These are phyloP conservation scores for Westerdykella sp. DNA, from an alignment of 2,329 filamentous ascomycete genomes.

Conservation along the genomic window DNA sequence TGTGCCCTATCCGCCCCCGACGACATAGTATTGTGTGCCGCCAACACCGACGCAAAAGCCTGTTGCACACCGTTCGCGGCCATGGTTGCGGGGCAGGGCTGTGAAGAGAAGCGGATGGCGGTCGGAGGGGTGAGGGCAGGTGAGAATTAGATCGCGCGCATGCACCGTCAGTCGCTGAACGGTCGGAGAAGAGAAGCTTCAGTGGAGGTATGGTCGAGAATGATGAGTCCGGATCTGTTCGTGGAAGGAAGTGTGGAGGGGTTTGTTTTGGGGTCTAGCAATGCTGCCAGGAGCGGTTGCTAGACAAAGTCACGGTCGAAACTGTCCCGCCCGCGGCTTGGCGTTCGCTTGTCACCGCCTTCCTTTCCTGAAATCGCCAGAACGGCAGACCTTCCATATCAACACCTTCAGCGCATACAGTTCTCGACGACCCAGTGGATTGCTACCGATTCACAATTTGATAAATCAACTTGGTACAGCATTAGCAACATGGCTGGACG, in stretches of 20 bases:
- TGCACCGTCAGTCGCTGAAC: constrained; percentile 6
- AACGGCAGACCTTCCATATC: background rate
- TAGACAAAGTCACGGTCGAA: constrained; percentile 17
- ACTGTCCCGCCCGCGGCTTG: constrained; percentile 1
- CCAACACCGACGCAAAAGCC: constrained; percentile 76
- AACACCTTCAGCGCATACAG: too few relatives aligned
- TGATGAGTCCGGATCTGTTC: too few relatives aligned
- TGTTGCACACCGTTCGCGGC: constrained; percentile 60
- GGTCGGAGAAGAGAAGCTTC: constrained; percentile 1
- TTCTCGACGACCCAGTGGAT: too few relatives aligned
- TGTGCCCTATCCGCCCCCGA: constrained; percentile 71
- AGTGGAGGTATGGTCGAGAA: too few relatives aligned
- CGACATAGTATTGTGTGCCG: constrained; percentile 85
- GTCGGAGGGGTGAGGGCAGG: constrained; percentile 22
- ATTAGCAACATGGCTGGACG: constrained; percentile 26
- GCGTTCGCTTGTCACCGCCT: constrained; percentile 18
- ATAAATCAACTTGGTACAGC: background rate
- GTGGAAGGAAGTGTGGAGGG: constrained; percentile 1
- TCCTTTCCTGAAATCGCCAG: background rate
- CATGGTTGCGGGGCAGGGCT: constrained; percentile 47
- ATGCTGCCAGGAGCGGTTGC: constrained; percentile 15
- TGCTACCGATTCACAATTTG: background rate
- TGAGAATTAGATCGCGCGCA: constrained; percentile 18
- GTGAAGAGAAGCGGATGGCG: constrained; percentile 18
- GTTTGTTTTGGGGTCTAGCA: constrained; percentile 6